Evolutionary conservation across 2,329 filamentous ascomycete genomes (phyloP).

Genomic region (Aspergillus floridensis): DNA sequence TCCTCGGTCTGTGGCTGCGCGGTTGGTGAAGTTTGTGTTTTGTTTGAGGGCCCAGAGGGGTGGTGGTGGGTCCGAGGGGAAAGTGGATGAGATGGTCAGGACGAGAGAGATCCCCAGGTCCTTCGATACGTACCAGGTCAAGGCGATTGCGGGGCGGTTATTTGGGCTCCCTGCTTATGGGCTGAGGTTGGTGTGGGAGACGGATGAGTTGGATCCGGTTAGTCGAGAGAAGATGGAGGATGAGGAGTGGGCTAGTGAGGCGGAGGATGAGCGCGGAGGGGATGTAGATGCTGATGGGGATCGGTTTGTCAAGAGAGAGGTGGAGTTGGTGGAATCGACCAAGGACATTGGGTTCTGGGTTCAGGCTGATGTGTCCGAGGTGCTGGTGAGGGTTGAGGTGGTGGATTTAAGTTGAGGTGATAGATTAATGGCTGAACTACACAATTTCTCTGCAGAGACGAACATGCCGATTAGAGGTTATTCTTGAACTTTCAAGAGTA

Average conservation of each 20-base stretch:
- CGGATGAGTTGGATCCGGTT: slow-evolving; percentile 83
- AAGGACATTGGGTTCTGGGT: slow-evolving; percentile 80
- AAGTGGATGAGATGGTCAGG: slow-evolving; percentile 30
- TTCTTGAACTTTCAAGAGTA: too few relatives aligned
- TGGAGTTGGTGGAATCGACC: slow-evolving; percentile 75
- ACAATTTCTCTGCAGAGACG: too few relatives aligned
- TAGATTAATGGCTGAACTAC: too few relatives aligned
- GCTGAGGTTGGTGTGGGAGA: slow-evolving; percentile 77
- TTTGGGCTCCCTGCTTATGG: slow-evolving; percentile 64
- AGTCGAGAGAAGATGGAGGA: slow-evolving; percentile 61
- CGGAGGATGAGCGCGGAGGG: slow-evolving; percentile 32
- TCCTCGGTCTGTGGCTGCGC: slow-evolving; percentile 76
- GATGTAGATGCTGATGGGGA: slow-evolving; percentile 36
- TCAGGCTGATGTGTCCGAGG: slow-evolving; percentile 62
- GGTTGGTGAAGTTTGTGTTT: slow-evolving; percentile 65
- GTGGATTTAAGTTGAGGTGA: neutral
- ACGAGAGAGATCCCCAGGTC: slow-evolving; percentile 66
- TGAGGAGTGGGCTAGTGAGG: slow-evolving; percentile 47
- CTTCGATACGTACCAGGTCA: slow-evolving; percentile 76
- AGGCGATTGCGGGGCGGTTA: slow-evolving; percentile 71
- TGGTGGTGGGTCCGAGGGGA: neutral
- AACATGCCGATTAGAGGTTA: too few relatives aligned
- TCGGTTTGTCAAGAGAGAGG: slow-evolving; percentile 72
- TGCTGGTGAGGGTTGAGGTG: slow-evolving; percentile 66
- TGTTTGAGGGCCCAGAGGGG: slow-evolving; percentile 42